These are phyloP conservation scores for Pseudocercospora cruenta DNA, from an alignment of 2,329 filamentous ascomycete species.

Conservation along the genomic window DNA sequence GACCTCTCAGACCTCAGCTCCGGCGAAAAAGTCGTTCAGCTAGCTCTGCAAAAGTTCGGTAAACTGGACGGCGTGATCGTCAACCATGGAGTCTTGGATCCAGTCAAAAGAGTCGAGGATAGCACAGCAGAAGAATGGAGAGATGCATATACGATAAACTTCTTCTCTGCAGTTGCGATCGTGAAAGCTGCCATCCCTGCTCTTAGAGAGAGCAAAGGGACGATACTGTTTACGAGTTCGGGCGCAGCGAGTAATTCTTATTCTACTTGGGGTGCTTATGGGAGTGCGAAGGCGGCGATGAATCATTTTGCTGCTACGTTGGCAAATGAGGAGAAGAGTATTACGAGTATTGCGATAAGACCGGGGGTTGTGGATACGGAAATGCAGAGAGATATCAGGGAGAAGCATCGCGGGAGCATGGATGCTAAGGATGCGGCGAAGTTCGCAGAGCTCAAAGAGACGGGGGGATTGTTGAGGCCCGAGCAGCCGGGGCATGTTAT, in stretches of 20 bases:
- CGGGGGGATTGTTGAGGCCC: slow-evolving; percentile 68
- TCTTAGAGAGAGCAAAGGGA: slow-evolving; percentile 69
- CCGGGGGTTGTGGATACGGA: slow-evolving; percentile 85
- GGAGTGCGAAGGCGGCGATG: slow-evolving; percentile 78
- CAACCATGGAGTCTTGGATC: slow-evolving; percentile 83
- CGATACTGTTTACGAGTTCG: slow-evolving; percentile 77
- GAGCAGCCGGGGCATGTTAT: slow-evolving; percentile 87
- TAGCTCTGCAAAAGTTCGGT: slow-evolving; percentile 66
- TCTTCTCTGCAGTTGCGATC: slow-evolving; percentile 80
- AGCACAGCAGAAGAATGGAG: slow-evolving; percentile 75
- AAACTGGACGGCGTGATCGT: slow-evolving; percentile 79
- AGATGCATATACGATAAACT: slow-evolving; percentile 76
- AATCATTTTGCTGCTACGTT: slow-evolving; percentile 78
- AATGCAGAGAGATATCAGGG: slow-evolving; percentile 84
- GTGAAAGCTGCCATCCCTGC: slow-evolving; percentile 74
- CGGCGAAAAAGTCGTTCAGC: slow-evolving; percentile 64
- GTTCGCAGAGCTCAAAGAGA: slow-evolving; percentile 71
- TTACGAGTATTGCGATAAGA: slow-evolving; percentile 72
- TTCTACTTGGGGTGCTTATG: slow-evolving; percentile 77
- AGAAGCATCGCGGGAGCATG: slow-evolving; percentile 67
- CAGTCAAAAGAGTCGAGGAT: slow-evolving; percentile 71
- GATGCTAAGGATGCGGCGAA: slow-evolving; percentile 60
- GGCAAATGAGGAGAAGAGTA: slow-evolving; percentile 73
- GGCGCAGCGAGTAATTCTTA: slow-evolving; percentile 72
- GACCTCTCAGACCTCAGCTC: slow-evolving; percentile 60